Evolutionary conservation across 345 rosid species (phyloP), one percentile per base, ranked within the genome.

Genomic region (Populus nigra): DNA sequence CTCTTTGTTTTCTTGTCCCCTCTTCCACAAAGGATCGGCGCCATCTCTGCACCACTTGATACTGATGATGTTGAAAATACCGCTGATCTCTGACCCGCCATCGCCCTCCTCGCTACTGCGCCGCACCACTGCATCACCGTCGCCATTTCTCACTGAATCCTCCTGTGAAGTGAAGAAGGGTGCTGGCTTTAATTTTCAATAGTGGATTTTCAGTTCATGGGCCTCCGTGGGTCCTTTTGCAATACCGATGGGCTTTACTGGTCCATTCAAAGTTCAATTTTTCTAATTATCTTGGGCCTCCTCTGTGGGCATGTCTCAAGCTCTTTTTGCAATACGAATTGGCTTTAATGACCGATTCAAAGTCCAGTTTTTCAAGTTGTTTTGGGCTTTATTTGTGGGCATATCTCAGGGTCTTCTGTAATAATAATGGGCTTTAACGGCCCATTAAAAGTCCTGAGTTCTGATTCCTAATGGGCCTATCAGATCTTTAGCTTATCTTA

Each of bases 1-100:
- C 77, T 93, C 94, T 89, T 92, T 68, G 99, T 96, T 87, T 80
- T 89, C 88, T 87, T 91, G 84, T 96, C 99, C 35, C 99, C 98
- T 71, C 99, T 78, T 45, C 99, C 99, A 76, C 98, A 96, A 63
- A 88, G 35, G 23, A 82, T 80, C 78, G 92, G 79, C 57, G 77
- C 86, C 39, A 8, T 31, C 50, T 36, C 78, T 76, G 73, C 69
- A 15, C 47, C 59, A 25, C 2, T 59, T 59, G 63, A 9, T 16
- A 29, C 75, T 77, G 69, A 45, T 59, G 73, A 66, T 53, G 85
- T 68, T 36, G 87, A 53, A 6, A 83, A 61, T 3, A 73, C 31
- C 7, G 78, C 55, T 11, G 88, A 75, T 31, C 83, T 82, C 73
- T 83, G 89, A 50, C 62, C 77, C 88, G 49, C 72, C 90, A 89